These are phyloP conservation scores for Saccharum hybrid DNA, from an alignment of 202 grass and related monocot species.

Conservation along the genomic window DNA sequence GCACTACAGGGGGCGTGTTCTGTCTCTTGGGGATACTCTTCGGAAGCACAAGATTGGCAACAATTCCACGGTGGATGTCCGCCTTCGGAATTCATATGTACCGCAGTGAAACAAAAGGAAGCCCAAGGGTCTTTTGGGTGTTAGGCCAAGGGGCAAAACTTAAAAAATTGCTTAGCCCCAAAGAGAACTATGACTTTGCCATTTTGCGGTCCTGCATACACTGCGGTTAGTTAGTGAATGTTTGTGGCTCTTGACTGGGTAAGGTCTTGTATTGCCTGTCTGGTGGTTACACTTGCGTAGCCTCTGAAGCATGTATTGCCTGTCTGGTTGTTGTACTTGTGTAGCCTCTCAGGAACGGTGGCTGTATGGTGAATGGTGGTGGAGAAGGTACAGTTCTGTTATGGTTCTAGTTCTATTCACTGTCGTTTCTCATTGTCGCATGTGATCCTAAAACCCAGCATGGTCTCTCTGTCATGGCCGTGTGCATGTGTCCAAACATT, in stretches of 20 bases:
- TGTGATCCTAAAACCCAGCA: neutral
- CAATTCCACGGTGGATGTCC: conserved; percentile 36
- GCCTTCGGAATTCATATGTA: conserved; percentile 9
- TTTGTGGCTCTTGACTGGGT: neutral
- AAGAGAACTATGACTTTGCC: neutral
- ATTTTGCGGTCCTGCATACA: neutral
- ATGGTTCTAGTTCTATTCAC: neutral
- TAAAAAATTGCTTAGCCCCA: neutral
- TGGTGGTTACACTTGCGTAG: neutral
- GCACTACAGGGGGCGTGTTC: conserved; percentile 39
- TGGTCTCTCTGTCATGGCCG: neutral
- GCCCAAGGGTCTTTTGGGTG: neutral
- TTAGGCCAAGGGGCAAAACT: neutral
- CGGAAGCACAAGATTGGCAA: conserved; percentile 12
- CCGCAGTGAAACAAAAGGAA: neutral
- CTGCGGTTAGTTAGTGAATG: conserved; percentile 6
- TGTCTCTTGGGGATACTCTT: conserved; percentile 31
- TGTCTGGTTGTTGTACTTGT: neutral
- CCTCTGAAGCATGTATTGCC: neutral
- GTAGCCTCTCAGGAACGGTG: neutral
- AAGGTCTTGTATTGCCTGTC: neutral
- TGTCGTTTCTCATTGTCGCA: too few relatives aligned
- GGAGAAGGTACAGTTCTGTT: neutral
- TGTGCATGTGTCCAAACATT: neutral
- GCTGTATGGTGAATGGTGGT: neutral